These are phyloP conservation scores for Penicillium sp. DNA, from an alignment of 2,329 filamentous ascomycete species.

Conservation along the genomic window DNA sequence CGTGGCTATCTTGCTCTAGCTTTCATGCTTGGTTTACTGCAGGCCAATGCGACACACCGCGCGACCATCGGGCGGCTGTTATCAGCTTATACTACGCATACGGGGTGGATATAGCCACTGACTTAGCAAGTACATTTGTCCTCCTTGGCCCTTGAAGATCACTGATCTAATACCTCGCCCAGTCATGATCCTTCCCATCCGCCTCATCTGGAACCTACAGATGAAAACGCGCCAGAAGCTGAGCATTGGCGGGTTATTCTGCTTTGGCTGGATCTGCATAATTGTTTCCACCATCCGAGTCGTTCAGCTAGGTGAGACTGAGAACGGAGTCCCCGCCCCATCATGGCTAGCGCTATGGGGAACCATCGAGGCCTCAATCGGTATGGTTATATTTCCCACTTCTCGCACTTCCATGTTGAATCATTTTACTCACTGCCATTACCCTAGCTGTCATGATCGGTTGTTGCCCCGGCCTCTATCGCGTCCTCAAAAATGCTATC, in stretches of 20 bases:
- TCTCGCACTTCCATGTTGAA: too few relatives aligned
- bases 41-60: conserved; percentile 20
- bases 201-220: conserved; percentile 31
- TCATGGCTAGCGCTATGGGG: conserved; percentile 34
- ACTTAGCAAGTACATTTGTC: conserved; percentile 26
- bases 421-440: not conserved
- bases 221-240: conserved; percentile 29
- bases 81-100: conserved; percentile 32
- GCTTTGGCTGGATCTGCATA: conserved; percentile 23
- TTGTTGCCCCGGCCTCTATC: conserved; percentile 15
- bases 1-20: conserved; percentile 28
- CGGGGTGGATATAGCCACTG: conserved; percentile 30
- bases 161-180: not conserved
- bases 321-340: conserved; percentile 23
- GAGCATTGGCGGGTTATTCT: conserved; percentile 25
- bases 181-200: conserved; percentile 34
- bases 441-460: conserved; percentile 18
- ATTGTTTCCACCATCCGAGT: conserved; percentile 23
- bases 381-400: conserved; percentile 12
- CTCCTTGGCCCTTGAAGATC: not conserved
- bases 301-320: conserved; percentile 27
- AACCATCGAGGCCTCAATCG: conserved; percentile 30
- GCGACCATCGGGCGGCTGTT: conserved; percentile 26
- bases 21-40: conserved; percentile 32
- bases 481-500: conserved; percentile 9